phyloP scores from a whole-genome alignment of 1,284 basidiomycete genomes.

The Ceratorhiza oryzae-sativae region DNA sequence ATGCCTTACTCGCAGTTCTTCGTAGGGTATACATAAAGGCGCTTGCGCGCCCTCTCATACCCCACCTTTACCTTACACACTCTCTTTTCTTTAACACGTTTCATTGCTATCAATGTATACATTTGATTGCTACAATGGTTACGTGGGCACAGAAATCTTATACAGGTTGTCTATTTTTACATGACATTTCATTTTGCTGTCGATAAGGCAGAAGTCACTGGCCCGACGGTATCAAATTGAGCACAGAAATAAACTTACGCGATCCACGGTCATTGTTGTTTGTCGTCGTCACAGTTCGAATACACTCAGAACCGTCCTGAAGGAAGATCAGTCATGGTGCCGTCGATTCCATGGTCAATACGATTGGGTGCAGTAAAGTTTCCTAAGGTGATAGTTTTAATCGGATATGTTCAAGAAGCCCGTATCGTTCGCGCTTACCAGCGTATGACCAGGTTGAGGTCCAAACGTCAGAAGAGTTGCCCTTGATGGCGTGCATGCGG shows the following conservation, averaged over 20 bases:
- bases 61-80: too few species aligned
- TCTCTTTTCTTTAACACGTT: too few species aligned
- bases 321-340: constrained; percentile 17
- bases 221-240: background rate
- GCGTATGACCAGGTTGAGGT: constrained; percentile 30
- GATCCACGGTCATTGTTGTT: constrained; percentile 38
- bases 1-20: too few species aligned
- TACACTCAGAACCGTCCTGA: constrained; percentile 33
- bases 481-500: constrained; percentile 21
- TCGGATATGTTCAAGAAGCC: background rate
- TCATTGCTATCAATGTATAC: too few species aligned
- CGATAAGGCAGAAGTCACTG: background rate
- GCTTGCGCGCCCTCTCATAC: too few species aligned
- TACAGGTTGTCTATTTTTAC: background rate
- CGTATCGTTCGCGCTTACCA: background rate
- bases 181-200: background rate
- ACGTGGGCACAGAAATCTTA: constrained; percentile 17
- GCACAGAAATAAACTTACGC: constrained; percentile 14
- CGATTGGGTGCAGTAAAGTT: background rate
- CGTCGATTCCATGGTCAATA: constrained; percentile 31
- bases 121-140: too few species aligned
- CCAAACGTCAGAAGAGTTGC: constrained; percentile 25
- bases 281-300: constrained; percentile 19
- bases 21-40: too few species aligned
- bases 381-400: background rate